Evolutionary conservation across 768 basidiomycete genomes (phyloP), one percentile per base, ranked within the genome.

Genomic region (Hypsizygus marmoreus): DNA sequence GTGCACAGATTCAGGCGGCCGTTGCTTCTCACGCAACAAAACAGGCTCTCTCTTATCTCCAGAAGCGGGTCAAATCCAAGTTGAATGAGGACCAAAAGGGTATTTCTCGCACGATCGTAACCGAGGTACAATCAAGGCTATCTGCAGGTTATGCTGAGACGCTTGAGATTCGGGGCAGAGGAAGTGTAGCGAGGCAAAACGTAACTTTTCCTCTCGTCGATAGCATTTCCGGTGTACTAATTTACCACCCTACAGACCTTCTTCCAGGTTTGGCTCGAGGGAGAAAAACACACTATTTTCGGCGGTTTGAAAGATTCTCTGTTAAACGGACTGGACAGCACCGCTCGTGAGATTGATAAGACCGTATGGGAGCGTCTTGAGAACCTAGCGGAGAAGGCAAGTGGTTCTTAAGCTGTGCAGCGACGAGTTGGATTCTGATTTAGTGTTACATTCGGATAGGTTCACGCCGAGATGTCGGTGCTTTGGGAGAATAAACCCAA

Each of bases 401-500:
- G 38, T 4, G 25, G n/a, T 28, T 6, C 11, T 23, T 7, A n/a
- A n/a, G n/a, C n/a, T n/a, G n/a, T n/a, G n/a, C n/a, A n/a, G n/a
- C n/a, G n/a, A n/a, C n/a, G n/a, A n/a, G n/a, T n/a, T 37, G 7
- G 35, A 37, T 6, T 10, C 11, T 37, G 20, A 37, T 6, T 13
- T 7, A 33, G 17, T 6, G 4, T 6, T 37, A 14, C 13, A 17
- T 40, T 19, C 3, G n/a, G n/a, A n/a, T n/a, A 47, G 45, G 9
- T 47, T 6, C 17, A 47, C 9, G 13, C 12, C 6, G 38, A 47
- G 11, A 34, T 47, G 45, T 32, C 29, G 2, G 10, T 16, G 13
- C 16, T 47, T 4, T 47, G 45, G 45, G 38, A 47, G 8, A 31
- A 11, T n/a, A n/a, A n/a, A n/a, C n/a, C n/a, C n/a, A n/a, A n/a